These are phyloP conservation scores for Aspergillus carbonarius DNA, from an alignment of 2,329 filamentous ascomycete species.

Conservation along the genomic window DNA sequence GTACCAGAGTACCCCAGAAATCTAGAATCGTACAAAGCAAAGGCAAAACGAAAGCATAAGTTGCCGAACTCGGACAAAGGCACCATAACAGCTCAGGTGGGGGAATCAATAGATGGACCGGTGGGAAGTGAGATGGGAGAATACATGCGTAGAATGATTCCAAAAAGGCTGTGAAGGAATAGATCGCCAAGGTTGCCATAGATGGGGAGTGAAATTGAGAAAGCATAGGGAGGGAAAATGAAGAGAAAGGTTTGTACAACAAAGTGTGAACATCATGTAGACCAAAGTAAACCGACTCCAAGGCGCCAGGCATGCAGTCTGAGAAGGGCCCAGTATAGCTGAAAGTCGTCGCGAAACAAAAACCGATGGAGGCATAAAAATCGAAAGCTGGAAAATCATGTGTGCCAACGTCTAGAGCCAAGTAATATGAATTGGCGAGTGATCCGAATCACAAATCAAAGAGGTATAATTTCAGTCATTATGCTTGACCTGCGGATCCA, in stretches of 20 bases:
- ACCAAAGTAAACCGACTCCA: conserved; percentile 22
- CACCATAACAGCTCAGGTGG: conserved; percentile 14
- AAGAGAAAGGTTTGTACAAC: conserved; percentile 17
- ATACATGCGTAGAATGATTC: conserved; percentile 14
- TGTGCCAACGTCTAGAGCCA: not conserved
- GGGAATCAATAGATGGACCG: conserved; percentile 11
- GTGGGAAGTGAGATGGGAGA: conserved; percentile 3
- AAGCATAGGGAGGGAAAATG: conserved; percentile 11
- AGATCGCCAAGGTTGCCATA: conserved; percentile 1
- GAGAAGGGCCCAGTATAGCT: conserved; percentile 6
- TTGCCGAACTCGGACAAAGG: conserved; percentile 9
- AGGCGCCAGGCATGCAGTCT: conserved; percentile 30
- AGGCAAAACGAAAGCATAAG: conserved; percentile 3
- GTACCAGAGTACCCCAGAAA: conserved; percentile 7
- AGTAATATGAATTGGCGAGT: not conserved
- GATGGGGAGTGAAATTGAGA: conserved; percentile 5
- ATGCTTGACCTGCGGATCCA: conserved; percentile 19
- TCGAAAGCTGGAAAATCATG: not conserved
- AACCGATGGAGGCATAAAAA: not conserved
- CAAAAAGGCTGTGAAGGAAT: conserved; percentile 11
- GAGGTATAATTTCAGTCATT: conserved; percentile 11
- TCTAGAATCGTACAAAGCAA: conserved; percentile 5
- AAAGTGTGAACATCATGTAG: conserved; percentile 13
- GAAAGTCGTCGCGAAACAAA: not conserved
- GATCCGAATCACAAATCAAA: not conserved